A percentile compares a stretch with the other conserved stretches of the same genome.
Evolutionary conservation across 768 basidiomycete genomes (phyloP).

Genomic region (Lentinus brumalis): DNA sequence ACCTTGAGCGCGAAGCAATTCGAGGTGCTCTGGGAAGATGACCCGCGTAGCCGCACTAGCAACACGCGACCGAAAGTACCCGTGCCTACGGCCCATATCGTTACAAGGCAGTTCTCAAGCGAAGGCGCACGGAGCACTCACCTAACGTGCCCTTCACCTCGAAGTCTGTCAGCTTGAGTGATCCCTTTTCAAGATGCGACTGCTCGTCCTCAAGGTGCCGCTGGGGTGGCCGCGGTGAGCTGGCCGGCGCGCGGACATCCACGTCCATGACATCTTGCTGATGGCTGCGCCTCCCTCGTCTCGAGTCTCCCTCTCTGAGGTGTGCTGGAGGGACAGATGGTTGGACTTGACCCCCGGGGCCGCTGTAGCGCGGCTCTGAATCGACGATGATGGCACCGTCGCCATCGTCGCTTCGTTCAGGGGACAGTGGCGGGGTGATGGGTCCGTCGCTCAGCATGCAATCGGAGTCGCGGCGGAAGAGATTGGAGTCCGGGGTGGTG

Average conservation of each 20-base stretch:
- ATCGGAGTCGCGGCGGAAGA: slow-evolving; percentile 40
- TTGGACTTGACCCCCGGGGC: slow-evolving; percentile 24
- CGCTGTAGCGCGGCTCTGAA: slow-evolving; percentile 39
- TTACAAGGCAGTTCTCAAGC: not conserved
- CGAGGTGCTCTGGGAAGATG: slow-evolving; percentile 48
- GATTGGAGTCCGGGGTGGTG: slow-evolving; percentile 19
- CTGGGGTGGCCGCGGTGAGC: slow-evolving; percentile 43
- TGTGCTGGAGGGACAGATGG: slow-evolving; percentile 5
- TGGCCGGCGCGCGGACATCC: slow-evolving; percentile 14
- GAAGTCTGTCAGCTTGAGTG: slow-evolving; percentile 72
- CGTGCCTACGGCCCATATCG: slow-evolving; percentile 58
- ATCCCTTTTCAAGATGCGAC: slow-evolving; percentile 59
- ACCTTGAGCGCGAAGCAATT: slow-evolving; percentile 87
- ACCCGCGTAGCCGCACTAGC: slow-evolving; percentile 73
- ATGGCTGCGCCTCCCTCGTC: slow-evolving; percentile 14
- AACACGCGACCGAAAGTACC: slow-evolving; percentile 96
- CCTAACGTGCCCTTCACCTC: slow-evolving; percentile 80
- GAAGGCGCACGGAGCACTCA: slow-evolving; percentile 34
- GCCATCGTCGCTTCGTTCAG: slow-evolving; percentile 48
- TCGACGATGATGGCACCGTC: slow-evolving; percentile 40
- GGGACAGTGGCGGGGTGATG: slow-evolving; percentile 73
- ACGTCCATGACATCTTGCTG: slow-evolving; percentile 29
- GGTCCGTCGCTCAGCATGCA: slow-evolving; percentile 56
- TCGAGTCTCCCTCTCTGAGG: slow-evolving; percentile 4
- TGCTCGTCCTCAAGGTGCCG: slow-evolving; percentile 71